Conservation (phyloP, 306 rosid genomes). For the Ziziphus jujuba region DNA sequence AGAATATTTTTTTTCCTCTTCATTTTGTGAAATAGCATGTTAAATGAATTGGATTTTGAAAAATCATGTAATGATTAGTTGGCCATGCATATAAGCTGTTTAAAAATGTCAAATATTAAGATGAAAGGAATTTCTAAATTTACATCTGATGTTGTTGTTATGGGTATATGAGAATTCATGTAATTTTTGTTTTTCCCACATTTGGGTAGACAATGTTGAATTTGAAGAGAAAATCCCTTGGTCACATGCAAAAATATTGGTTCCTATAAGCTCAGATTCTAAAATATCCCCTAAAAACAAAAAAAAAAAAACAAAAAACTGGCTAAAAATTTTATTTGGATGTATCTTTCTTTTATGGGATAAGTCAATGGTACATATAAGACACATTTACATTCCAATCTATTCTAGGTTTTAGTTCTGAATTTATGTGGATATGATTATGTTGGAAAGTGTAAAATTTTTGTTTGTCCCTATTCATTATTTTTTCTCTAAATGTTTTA, state of each 20-base stretch:
- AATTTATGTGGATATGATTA: not conserved
- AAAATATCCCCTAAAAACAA: not conserved
- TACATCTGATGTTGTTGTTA: not conserved
- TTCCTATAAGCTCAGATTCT: not conserved
- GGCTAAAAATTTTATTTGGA: not conserved
- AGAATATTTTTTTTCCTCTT: too few species aligned
- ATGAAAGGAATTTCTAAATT: not conserved
- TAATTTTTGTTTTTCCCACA: not conserved
- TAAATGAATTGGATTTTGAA: not conserved
- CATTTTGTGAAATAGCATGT: not conserved
- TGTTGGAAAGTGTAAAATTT: not conserved
- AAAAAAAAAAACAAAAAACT: not conserved
- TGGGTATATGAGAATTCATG: not conserved
- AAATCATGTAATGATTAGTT: not conserved
- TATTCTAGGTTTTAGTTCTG: not conserved
- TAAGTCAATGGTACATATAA: too few species aligned
- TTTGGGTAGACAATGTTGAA: not conserved
- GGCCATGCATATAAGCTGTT: not conserved
- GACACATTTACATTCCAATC: not conserved
- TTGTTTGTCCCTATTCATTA: not conserved
- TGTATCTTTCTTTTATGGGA: not conserved
- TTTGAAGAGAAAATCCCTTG: not conserved
- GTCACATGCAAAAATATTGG: not conserved
- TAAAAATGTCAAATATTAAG: not conserved
- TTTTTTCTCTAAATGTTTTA: not conserved